phyloP scores from a whole-genome alignment of 2,329 filamentous ascomycete genomes.

The Magnaporthiopsis rhizophila region DNA sequence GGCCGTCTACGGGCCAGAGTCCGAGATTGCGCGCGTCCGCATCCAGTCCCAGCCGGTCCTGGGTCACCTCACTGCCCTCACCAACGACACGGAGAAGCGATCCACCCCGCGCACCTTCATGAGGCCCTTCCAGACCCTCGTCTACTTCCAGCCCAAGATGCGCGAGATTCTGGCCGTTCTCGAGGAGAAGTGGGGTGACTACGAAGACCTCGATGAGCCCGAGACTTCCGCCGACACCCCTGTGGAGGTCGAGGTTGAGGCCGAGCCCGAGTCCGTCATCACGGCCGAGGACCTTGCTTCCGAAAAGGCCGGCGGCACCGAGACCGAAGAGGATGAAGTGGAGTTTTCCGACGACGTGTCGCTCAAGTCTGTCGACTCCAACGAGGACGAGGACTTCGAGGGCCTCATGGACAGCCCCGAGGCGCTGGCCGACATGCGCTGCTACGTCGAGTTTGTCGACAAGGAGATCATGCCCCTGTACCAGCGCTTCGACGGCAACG shows the following conservation, averaged over 20 bases:
- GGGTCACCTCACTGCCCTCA: slow-evolving; percentile 25
- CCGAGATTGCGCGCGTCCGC: slow-evolving; percentile 23
- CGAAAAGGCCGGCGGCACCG: neutral
- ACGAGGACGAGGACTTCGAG: slow-evolving; percentile 10
- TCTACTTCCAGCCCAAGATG: slow-evolving; percentile 34
- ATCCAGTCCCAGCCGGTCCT: slow-evolving; percentile 33
- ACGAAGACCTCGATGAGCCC: slow-evolving; percentile 9
- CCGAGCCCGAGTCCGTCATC: neutral
- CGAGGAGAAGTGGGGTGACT: slow-evolving; percentile 12
- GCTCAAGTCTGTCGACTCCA: neutral
- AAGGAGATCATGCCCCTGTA: slow-evolving; percentile 31
- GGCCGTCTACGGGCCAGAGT: neutral
- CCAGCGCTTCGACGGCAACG: slow-evolving; percentile 14
- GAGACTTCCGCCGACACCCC: neutral
- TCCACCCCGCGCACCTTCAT: slow-evolving; percentile 30
- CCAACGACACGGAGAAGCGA: slow-evolving; percentile 13
- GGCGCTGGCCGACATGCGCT: slow-evolving; percentile 31
- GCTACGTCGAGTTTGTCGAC: slow-evolving; percentile 36
- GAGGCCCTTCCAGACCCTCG: slow-evolving; percentile 31
- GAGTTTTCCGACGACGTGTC: slow-evolving; percentile 10
- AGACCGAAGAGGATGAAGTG: slow-evolving; percentile 10
- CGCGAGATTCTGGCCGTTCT: slow-evolving; percentile 27
- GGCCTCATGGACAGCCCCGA: slow-evolving; percentile 23
- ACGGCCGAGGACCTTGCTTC: neutral
- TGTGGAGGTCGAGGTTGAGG: neutral